Conservation (phyloP, 768 basidiomycete species). For the Lyophyllum decastes region DNA sequence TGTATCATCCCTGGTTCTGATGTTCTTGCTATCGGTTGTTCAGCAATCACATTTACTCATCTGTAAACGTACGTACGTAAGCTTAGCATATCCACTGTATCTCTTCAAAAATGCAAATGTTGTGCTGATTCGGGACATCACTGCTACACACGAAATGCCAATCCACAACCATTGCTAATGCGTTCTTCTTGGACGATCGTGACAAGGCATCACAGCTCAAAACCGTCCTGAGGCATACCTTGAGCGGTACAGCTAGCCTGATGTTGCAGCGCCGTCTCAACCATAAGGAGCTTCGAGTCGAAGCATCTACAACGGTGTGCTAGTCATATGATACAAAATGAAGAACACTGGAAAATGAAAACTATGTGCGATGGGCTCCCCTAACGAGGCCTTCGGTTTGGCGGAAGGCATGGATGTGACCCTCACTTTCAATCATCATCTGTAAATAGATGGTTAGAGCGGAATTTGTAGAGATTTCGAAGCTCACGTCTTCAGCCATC, state of each 20-base stretch:
- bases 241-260: too few species aligned
- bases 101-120: neutral
- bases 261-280: too few species aligned
- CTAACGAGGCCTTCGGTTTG: constrained; percentile 75
- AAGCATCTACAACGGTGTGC: too few species aligned
- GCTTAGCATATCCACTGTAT: neutral
- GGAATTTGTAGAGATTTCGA: neutral
- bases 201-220: too few species aligned
- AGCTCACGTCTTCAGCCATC: constrained; percentile 88
- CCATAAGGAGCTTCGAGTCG: too few species aligned
- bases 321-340: neutral
- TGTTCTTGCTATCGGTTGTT: constrained; percentile 7
- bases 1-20: constrained; percentile 86
- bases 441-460: constrained; percentile 23
- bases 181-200: too few species aligned
- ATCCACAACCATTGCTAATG: too few species aligned
- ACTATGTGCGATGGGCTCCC: constrained; percentile 35
- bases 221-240: too few species aligned
- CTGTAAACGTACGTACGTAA: constrained; percentile 9
- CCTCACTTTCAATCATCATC: constrained; percentile 81
- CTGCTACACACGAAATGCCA: too few species aligned
- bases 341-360: neutral
- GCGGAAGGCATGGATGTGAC: constrained; percentile 64
- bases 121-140: too few species aligned
- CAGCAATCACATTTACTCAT: constrained; percentile 7